Evolutionary conservation across 495 filamentous ascomycete genomes (phyloP).

Genomic region (Talaromyces adpressus): DNA sequence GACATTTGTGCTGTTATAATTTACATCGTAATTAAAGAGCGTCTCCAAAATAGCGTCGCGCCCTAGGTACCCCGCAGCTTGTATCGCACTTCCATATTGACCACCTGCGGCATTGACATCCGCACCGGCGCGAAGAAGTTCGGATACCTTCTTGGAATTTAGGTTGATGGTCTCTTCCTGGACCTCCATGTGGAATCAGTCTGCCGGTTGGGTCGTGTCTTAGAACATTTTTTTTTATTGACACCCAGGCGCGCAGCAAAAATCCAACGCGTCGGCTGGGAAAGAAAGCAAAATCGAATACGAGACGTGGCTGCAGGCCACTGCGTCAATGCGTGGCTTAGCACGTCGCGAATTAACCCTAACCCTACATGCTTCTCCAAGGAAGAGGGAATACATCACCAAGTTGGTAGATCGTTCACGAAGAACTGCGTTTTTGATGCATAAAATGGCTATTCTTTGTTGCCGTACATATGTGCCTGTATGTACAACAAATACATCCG

Average conservation of each 20-base stretch:
- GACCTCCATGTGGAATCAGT: neutral
- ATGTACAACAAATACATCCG: neutral
- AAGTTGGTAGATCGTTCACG: neutral
- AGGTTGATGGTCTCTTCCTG: neutral
- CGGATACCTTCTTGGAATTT: neutral
- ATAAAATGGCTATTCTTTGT: neutral
- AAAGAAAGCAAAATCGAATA: neutral
- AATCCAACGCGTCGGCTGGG: neutral
- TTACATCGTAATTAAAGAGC: conserved; percentile 10
- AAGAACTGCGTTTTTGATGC: neutral
- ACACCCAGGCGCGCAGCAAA: no score
- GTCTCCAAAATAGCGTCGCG: conserved; percentile 15
- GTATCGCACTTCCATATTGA: conserved; percentile 12
- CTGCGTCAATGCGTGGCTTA: neutral
- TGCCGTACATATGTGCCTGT: neutral
- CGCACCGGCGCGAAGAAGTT: conserved; percentile 16
- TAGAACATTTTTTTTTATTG: neutral
- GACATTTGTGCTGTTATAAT: neutral
- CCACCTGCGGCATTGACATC: conserved; percentile 10
- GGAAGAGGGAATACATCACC: neutral
- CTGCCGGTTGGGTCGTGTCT: neutral
- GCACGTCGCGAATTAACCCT: neutral
- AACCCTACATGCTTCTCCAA: neutral
- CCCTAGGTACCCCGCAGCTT: conserved; percentile 7
- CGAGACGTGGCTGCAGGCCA: neutral